Evolutionary conservation across 2,329 filamentous ascomycete species (phyloP).

Genomic region (Fusarium lyarnte): DNA sequence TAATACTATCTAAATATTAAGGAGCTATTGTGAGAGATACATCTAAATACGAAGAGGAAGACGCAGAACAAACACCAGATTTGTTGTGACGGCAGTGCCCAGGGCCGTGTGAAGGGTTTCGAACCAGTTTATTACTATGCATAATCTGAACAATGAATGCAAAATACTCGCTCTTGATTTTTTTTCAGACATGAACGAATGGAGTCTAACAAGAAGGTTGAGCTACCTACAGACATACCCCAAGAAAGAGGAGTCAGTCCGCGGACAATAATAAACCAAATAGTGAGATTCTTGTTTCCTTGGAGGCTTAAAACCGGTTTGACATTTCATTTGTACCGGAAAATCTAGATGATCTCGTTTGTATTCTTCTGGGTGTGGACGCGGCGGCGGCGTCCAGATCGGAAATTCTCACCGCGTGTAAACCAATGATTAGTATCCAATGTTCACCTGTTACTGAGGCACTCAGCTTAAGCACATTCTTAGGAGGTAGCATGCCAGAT

Average conservation of each 20-base stretch:
- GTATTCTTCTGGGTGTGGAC: too few relatives aligned
- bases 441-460: neutral
- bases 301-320: neutral
- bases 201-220: neutral
- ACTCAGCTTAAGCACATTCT: neutral
- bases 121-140: neutral
- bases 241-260: neutral
- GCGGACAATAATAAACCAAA: neutral
- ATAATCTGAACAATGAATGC: neutral
- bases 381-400: neutral
- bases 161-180: neutral
- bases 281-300: neutral
- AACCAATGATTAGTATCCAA: neutral
- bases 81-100: neutral
- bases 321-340: neutral
- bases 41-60: too few relatives aligned
- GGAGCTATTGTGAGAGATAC: too few relatives aligned
- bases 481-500: neutral
- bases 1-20: too few relatives aligned
- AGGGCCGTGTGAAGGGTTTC: neutral
- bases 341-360: too few relatives aligned
- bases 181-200: neutral
- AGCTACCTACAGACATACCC: neutral
- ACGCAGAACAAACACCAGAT: neutral
- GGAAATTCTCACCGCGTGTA: neutral